Evolutionary conservation across 2,329 filamentous ascomycete species (phyloP).

Genomic region (Peltaster fructicola): DNA sequence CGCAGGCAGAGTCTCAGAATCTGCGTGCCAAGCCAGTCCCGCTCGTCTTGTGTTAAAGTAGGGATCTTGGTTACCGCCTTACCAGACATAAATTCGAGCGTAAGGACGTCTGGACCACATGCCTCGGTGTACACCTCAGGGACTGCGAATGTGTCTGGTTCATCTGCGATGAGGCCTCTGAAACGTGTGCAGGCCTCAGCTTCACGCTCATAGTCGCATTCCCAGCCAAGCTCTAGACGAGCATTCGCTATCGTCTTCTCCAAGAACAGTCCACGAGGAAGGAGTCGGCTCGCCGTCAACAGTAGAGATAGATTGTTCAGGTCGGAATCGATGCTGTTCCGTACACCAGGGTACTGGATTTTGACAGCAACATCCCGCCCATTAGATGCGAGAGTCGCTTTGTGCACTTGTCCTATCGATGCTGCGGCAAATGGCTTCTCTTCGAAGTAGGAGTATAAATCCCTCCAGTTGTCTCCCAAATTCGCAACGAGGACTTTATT

Average conservation of each 20-base stretch:
- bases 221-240: slow-evolving; percentile 80
- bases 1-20: slow-evolving; percentile 80
- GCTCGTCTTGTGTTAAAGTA: slow-evolving; percentile 61
- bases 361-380: slow-evolving; percentile 77
- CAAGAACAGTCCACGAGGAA: slow-evolving; percentile 83
- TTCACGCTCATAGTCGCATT: slow-evolving; percentile 88
- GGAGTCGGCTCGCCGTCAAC: slow-evolving; percentile 71
- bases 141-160: slow-evolving; percentile 58
- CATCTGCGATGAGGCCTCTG: slow-evolving; percentile 54
- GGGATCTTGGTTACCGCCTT: slow-evolving; percentile 63
- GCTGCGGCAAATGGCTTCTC: slow-evolving; percentile 87
- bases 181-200: slow-evolving; percentile 66
- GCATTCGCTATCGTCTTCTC: slow-evolving; percentile 97
- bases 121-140: slow-evolving; percentile 63
- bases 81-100: slow-evolving; percentile 82
- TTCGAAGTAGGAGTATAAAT: slow-evolving; percentile 68
- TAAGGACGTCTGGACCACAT: slow-evolving; percentile 71
- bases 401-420: slow-evolving; percentile 92
- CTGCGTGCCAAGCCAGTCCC: slow-evolving; percentile 91
- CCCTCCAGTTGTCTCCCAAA: slow-evolving; percentile 68
- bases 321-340: slow-evolving; percentile 90
- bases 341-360: slow-evolving; percentile 91
- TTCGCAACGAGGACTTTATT: slow-evolving; percentile 66
- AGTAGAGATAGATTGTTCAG: slow-evolving; percentile 84
- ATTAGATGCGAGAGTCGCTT: slow-evolving; percentile 58